These are phyloP conservation scores for Acanthamoeba royreba DNA, from an alignment of 208 protist species.

Conservation along the genomic window DNA sequence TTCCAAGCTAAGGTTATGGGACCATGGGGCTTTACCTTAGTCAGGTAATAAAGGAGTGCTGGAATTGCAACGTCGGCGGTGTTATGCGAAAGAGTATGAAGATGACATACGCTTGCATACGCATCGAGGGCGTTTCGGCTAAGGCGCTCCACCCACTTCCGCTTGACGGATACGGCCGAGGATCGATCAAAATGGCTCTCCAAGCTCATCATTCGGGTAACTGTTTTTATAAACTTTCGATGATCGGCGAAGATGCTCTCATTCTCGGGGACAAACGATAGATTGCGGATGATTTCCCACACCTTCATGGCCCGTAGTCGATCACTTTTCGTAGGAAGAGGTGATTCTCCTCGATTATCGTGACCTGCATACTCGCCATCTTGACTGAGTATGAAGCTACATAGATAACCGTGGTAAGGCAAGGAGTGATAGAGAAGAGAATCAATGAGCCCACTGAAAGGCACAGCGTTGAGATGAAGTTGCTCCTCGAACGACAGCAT, in stretches of 20 bases:
- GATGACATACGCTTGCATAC: neutral
- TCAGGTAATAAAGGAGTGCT: neutral
- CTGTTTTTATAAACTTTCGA: neutral
- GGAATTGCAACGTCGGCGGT: neutral
- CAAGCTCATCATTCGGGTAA: neutral
- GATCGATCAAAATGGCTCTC: too few species aligned
- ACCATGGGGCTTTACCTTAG: too few species aligned
- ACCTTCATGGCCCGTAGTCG: neutral
- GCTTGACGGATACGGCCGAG: too few species aligned
- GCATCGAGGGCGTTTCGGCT: neutral
- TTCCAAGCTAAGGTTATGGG: too few species aligned
- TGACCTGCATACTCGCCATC: too few species aligned
- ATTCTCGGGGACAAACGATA: slow-evolving; percentile 21
- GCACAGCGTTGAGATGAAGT: neutral
- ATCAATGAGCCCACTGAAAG: neutral
- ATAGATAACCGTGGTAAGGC: neutral
- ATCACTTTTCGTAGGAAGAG: neutral
- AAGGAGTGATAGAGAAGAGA: neutral
- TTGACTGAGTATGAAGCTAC: too few species aligned
- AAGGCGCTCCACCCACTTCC: neutral
- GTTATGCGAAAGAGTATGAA: neutral
- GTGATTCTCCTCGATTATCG: too few species aligned
- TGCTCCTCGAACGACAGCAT: slow-evolving; percentile 18
- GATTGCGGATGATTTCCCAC: neutral
- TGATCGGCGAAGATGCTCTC: neutral